phyloP scores from a whole-genome alignment of 768 basidiomycete species.

The Steccherinum ochraceum region DNA sequence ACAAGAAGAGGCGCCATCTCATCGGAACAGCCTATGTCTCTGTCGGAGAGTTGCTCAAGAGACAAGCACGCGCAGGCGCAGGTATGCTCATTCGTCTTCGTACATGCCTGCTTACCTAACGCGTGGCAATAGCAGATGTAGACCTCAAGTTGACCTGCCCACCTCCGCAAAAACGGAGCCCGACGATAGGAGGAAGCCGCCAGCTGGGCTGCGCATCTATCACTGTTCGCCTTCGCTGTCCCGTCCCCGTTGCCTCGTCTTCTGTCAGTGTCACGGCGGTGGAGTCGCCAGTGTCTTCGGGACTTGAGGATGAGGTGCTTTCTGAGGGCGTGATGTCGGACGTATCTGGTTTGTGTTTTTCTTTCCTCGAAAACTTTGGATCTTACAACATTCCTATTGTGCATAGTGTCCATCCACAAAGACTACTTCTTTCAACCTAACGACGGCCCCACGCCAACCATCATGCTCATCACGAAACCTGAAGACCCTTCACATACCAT shows the following conservation, averaged over 20 bases:
- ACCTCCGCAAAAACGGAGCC: slow-evolving; percentile 17
- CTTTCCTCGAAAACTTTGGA: no score
- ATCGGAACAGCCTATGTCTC: slow-evolving; percentile 47
- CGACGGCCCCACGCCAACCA: no score
- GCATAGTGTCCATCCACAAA: no score
- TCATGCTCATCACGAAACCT: no score
- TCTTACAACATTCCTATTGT: no score
- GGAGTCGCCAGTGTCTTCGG: neutral
- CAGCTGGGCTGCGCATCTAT: slow-evolving; percentile 14
- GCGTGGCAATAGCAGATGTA: slow-evolving; percentile 4
- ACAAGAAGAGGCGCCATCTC: slow-evolving; percentile 48
- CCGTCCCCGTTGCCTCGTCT: neutral
- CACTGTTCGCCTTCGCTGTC: slow-evolving; percentile 11
- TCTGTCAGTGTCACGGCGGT: slow-evolving; percentile 2
- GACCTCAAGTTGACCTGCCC: slow-evolving; percentile 18
- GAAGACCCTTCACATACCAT: neutral
- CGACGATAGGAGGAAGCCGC: slow-evolving; percentile 10
- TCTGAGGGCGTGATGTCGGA: neutral
- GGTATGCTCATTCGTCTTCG: slow-evolving; percentile 31
- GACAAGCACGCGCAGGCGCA: slow-evolving; percentile 34
- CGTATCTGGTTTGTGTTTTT: no score
- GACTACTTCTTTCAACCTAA: no score
- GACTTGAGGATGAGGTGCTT: neutral
- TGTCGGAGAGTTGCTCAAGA: slow-evolving; percentile 46
- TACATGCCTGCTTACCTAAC: neutral